Evolutionary conservation across 2,329 filamentous ascomycete genomes (phyloP), one percentile per base, ranked within the genome.

Genomic region (Fusarium proliferatum): DNA sequence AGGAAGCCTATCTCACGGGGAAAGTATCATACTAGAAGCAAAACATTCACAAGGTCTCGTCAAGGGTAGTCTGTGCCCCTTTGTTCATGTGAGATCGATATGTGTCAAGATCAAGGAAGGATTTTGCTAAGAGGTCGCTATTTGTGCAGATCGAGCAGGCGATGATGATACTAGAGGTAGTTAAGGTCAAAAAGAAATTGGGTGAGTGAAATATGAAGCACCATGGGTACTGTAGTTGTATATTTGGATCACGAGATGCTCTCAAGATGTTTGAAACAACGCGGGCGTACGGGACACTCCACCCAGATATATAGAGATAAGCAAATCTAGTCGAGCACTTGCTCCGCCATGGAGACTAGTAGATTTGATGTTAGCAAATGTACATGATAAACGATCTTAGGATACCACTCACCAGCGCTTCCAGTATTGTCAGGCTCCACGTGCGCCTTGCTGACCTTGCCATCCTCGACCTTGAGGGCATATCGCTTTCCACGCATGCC

Each of bases 401-500:
- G 9, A n/a, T n/a, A 23, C 57, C 38, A 78, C 87, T 82, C 85
- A 95, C 94, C 92, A 74, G 92, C 87, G 55, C 95, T 88, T 39
- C 94, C 94, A 43, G 93, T 96, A 84, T 93, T 95, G 82, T 98
- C 95, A 16, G 94, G 92, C 87, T 98, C 96, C 59, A 97, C 90
- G 78, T 94, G 90, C 26, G 92, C 88, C 78, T 92, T 89, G 84
- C 92, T 92, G 77, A 98, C 93, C 84, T 94, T 94, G 75, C 96
- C 95, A 77, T 97, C 86, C 85, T 97, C 91, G 59, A 97, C 86
- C 58, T 95, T 88, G 61, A 97, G 86, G 26, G 93, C 94, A 80
- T 97, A 98, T 57, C 96, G 90, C 90, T 97, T 97, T 84, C 93
- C 93, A 73, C 96, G 91, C 77, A 89, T 86, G 77, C 92, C 91